phyloP scores from a whole-genome alignment of 805 yeast species.

The Ogataea methanolica region DNA sequence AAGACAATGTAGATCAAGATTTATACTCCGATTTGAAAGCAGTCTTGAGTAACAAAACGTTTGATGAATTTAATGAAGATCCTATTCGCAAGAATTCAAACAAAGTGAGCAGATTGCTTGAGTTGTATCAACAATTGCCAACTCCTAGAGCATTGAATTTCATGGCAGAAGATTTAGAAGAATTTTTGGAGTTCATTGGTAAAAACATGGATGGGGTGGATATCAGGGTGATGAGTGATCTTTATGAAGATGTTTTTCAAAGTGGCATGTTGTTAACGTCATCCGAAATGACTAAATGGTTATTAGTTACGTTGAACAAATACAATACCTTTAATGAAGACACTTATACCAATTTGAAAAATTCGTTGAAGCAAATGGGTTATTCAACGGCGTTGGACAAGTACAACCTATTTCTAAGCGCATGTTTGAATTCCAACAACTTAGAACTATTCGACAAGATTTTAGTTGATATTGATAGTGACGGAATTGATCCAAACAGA shows the following conservation, averaged over 20 bases:
- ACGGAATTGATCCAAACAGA: conserved; percentile 17
- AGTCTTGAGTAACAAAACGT: conserved; percentile 3
- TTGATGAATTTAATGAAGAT: neutral
- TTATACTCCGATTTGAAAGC: conserved; percentile 8
- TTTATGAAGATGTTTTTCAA: conserved; percentile 18
- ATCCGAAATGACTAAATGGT: conserved; percentile 14
- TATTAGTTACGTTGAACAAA: conserved; percentile 7
- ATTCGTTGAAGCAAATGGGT: conserved; percentile 9
- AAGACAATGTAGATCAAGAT: conserved; percentile 8
- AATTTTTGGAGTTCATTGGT: conserved; percentile 12
- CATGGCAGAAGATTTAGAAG: conserved; percentile 17
- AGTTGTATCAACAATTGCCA: conserved; percentile 15
- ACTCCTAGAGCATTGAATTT: conserved; percentile 16
- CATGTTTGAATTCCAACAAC: conserved; percentile 12
- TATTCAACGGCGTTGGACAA: conserved; percentile 10
- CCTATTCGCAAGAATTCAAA: neutral
- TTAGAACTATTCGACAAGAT: conserved; percentile 13
- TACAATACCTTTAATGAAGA: conserved; percentile 7
- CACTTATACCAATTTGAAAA: conserved; percentile 7
- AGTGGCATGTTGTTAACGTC: conserved; percentile 17
- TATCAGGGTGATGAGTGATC: conserved; percentile 5
- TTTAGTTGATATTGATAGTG: conserved; percentile 10
- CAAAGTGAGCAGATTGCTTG: conserved; percentile 2
- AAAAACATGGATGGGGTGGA: conserved; percentile 8
- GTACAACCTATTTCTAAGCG: conserved; percentile 15